Percentiles rank a stretch among this genome's conserved stretches.
Evolutionary conservation across 2,329 filamentous ascomycete species (phyloP).

Genomic region (Salinomyces thailandicus): DNA sequence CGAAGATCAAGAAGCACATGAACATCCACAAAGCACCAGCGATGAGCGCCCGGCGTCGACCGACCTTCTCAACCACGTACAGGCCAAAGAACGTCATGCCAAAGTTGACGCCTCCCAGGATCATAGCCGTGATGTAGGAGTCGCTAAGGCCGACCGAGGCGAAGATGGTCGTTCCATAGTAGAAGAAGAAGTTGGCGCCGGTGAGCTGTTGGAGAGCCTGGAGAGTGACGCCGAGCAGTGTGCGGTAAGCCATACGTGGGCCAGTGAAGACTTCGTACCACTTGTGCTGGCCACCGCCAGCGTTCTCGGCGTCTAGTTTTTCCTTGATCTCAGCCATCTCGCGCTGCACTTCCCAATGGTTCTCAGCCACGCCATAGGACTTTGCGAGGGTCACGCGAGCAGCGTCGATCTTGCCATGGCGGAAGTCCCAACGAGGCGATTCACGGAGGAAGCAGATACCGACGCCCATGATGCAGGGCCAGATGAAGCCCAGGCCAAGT

Average conservation of each 20-base stretch:
- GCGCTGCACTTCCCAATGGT: slow-evolving; percentile 43
- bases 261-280: slow-evolving; percentile 58
- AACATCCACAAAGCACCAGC: slow-evolving; percentile 40
- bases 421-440: slow-evolving; percentile 48
- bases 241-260: slow-evolving; percentile 58
- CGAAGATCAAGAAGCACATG: slow-evolving; percentile 48
- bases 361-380: slow-evolving; percentile 45
- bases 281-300: slow-evolving; percentile 39
- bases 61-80: slow-evolving; percentile 38
- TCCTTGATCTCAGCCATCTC: slow-evolving; percentile 47
- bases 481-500: slow-evolving; percentile 49
- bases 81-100: slow-evolving; percentile 38
- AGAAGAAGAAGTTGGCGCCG: slow-evolving; percentile 57
- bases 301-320: slow-evolving; percentile 45
- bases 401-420: slow-evolving; percentile 42
- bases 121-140: slow-evolving; percentile 36
- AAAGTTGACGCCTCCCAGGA: slow-evolving; percentile 40
- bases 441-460: slow-evolving; percentile 48
- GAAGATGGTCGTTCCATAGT: slow-evolving; percentile 41
- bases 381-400: slow-evolving; percentile 43
- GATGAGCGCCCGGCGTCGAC: slow-evolving; percentile 37
- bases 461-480: slow-evolving; percentile 42
- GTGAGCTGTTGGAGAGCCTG: slow-evolving; percentile 59
- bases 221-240: slow-evolving; percentile 50
- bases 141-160: slow-evolving; percentile 22